Percentiles rank a stretch among this genome's conserved stretches.
These are phyloP conservation scores for Fusarium chlamydosporum DNA, from an alignment of 2,329 filamentous ascomycete genomes.

Conservation along the genomic window DNA sequence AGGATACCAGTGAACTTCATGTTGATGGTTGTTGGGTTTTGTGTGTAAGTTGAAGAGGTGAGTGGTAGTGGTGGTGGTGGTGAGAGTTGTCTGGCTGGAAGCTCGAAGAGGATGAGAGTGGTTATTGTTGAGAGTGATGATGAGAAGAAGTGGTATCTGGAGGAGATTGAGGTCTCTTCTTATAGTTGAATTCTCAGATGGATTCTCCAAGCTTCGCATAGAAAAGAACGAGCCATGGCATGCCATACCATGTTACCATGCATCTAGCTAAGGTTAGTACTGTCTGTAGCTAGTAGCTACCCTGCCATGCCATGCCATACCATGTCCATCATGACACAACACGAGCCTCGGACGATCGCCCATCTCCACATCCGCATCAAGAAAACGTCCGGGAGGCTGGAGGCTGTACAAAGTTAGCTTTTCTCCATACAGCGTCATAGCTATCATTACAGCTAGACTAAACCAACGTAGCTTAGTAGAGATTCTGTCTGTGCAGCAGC, in stretches of 20 bases:
- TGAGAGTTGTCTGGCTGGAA: conserved; percentile 33
- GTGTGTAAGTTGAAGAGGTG: conserved; percentile 23
- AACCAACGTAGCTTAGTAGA: conserved; percentile 16
- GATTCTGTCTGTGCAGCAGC: background rate
- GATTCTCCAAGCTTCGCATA: conserved; percentile 23
- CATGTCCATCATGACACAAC: conserved; percentile 30
- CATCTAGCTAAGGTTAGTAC: conserved; percentile 10
- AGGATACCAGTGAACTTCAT: conserved; percentile 62
- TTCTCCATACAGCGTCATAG: conserved; percentile 38
- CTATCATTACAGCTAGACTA: conserved; percentile 12
- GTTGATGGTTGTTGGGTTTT: conserved; percentile 49
- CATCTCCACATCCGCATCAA: conserved; percentile 39
- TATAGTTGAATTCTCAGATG: conserved; percentile 37
- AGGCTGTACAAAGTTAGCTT: conserved; percentile 30
- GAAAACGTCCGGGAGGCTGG: conserved; percentile 27
- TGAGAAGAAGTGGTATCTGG: conserved; percentile 23
- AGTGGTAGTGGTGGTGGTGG: conserved; percentile 12
- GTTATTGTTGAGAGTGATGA: conserved; percentile 36
- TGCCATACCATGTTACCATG: conserved; percentile 22
- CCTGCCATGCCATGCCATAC: conserved; percentile 2
- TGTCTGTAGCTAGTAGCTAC: conserved; percentile 5
- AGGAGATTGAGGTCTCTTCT: conserved; percentile 36
- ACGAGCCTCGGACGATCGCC: conserved; percentile 40
- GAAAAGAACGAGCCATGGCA: conserved; percentile 34
- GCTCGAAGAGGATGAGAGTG: conserved; percentile 34